Conservation (phyloP, 1,139 yeast species). For the Tardiomyces depauwii region DNA sequence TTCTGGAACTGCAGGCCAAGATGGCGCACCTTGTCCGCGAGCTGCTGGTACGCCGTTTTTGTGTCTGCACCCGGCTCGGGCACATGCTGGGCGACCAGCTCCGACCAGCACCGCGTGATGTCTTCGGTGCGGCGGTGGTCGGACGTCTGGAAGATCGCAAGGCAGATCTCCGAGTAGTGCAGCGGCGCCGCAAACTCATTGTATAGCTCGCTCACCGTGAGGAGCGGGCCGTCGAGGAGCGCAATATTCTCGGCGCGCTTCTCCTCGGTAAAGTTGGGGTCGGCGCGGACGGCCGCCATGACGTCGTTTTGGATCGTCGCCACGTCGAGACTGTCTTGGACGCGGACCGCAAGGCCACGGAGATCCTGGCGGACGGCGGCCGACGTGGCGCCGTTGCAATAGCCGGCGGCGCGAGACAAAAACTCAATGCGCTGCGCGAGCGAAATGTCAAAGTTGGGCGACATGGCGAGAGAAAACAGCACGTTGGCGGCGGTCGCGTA, state of each 20-base stretch:
- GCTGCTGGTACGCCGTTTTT: conserved; percentile 27
- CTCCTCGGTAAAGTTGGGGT: conserved; percentile 43
- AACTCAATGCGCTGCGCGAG: conserved; percentile 75
- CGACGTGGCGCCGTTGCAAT: conserved; percentile 77
- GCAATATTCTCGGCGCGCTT: conserved; percentile 35
- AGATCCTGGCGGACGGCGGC: conserved; percentile 68
- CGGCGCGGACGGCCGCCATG: conserved; percentile 46
- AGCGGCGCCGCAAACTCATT: conserved; percentile 82
- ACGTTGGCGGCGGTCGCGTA: conserved; percentile 78
- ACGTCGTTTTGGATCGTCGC: conserved; percentile 85
- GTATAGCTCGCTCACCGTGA: conserved; percentile 67
- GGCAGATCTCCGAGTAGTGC: conserved; percentile 75
- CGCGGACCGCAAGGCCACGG: conserved; percentile 55
- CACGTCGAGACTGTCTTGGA: conserved; percentile 76
- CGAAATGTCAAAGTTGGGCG: conserved; percentile 52
- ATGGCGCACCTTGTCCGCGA: conserved; percentile 31
- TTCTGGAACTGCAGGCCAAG: conserved; percentile 40
- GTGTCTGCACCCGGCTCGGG: conserved; percentile 14
- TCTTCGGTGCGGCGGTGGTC: conserved; percentile 38
- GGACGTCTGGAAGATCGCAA: conserved; percentile 68
- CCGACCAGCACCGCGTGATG: conserved; percentile 28
- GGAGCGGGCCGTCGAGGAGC: conserved; percentile 51
- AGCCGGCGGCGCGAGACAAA: conserved; percentile 85
- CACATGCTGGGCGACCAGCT: conserved; percentile 19
- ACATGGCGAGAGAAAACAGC: conserved; percentile 59